Evolutionary conservation across 2,329 filamentous ascomycete genomes (phyloP).

Genomic region (Sordariomycetes sp.): DNA sequence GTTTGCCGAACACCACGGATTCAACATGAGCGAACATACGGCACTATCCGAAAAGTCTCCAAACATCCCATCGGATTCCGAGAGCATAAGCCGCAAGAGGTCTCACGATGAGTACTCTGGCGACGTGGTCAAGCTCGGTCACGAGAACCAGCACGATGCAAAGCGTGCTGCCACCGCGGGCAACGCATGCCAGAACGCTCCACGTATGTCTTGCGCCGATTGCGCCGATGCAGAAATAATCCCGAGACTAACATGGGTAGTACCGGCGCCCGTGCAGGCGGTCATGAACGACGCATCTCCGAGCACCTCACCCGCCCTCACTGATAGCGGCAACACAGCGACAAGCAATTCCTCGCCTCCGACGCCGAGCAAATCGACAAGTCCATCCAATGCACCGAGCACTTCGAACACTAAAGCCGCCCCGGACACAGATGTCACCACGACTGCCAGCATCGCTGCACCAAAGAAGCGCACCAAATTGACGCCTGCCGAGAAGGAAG

Average conservation of each 20-base stretch:
- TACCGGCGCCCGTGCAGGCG: too few relatives aligned
- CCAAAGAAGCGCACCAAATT: conserved; percentile 34
- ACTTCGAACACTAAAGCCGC: conserved; percentile 10
- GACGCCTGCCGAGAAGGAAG: conserved; percentile 29
- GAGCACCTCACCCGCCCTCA: conserved; percentile 22
- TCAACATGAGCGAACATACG: conserved; percentile 25
- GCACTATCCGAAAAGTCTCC: conserved; percentile 36
- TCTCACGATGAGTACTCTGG: conserved; percentile 34
- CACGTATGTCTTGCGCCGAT: too few relatives aligned
- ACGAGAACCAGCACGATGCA: neutral
- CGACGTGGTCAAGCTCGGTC: conserved; percentile 10
- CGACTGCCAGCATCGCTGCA: too few relatives aligned
- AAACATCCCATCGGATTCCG: conserved; percentile 37
- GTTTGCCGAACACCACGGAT: too few relatives aligned
- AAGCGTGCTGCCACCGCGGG: too few relatives aligned
- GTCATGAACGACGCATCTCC: conserved; percentile 12
- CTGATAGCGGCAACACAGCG: conserved; percentile 31
- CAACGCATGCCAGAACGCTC: too few relatives aligned
- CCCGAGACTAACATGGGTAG: too few relatives aligned
- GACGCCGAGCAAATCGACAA: conserved; percentile 16
- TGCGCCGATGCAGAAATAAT: too few relatives aligned
- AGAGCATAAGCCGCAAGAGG: conserved; percentile 32
- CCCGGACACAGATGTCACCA: conserved; percentile 9
- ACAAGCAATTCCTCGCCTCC: conserved; percentile 25
- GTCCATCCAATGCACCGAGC: conserved; percentile 3